Percentiles rank a stretch among this genome's conserved stretches.
These are phyloP conservation scores for Taiwanofungus camphoratus DNA, from an alignment of 1,284 basidiomycete species.

Conservation along the genomic window DNA sequence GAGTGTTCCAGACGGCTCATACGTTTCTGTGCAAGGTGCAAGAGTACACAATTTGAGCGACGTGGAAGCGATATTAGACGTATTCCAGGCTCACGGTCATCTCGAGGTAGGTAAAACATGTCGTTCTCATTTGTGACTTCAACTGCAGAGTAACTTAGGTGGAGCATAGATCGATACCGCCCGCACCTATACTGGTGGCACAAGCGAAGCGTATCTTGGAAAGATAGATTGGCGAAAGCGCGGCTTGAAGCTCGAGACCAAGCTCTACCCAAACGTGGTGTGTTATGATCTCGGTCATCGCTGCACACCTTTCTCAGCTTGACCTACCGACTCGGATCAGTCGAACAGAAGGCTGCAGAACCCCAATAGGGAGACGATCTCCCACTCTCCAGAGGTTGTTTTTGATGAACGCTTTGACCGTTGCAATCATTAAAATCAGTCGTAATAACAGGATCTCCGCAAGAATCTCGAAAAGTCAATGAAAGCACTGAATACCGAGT, in stretches of 20 bases:
- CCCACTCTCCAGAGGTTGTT: conserved; percentile 17
- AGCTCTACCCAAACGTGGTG: conserved; percentile 18
- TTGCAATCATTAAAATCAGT: too few species aligned
- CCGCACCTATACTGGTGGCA: conserved; percentile 42
- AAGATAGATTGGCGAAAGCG: conserved; percentile 31
- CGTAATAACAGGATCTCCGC: conserved; percentile 38
- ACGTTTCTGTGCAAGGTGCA: conserved; percentile 27
- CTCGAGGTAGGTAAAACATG: conserved; percentile 36
- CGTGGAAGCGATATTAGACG: conserved; percentile 48
- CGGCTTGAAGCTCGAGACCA: conserved; percentile 45
- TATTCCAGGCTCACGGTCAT: conserved; percentile 55
- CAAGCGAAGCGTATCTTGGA: conserved; percentile 42
- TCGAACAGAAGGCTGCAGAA: conserved; percentile 9
- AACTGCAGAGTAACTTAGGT: too few species aligned
- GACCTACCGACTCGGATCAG: not conserved
- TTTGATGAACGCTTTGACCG: too few species aligned
- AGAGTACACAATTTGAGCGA: conserved; percentile 48
- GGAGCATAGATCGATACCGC: conserved; percentile 44
- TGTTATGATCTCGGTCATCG: too few species aligned
- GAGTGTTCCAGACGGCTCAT: too few species aligned
- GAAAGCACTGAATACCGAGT: conserved; percentile 44
- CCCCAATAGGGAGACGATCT: conserved; percentile 8
- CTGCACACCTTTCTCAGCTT: too few species aligned
- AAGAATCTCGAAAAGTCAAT: conserved; percentile 39
- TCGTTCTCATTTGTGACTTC: too few species aligned